phyloP scores from a whole-genome alignment of 2,329 filamentous ascomycete species.

The Pseudogymnoascus sp. region DNA sequence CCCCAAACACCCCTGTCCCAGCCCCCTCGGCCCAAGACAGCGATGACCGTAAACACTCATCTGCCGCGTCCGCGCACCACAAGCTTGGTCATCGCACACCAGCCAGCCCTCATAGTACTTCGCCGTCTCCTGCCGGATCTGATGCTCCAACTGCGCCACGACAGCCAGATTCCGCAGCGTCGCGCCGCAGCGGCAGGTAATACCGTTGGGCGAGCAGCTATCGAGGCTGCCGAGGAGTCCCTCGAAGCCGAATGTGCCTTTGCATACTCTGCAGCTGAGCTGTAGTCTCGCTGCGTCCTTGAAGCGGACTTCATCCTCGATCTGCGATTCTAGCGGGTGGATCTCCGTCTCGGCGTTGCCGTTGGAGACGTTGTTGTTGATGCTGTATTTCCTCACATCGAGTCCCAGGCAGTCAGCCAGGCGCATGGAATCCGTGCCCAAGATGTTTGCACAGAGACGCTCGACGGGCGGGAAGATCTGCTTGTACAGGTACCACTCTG shows the following conservation, averaged over 20 bases:
- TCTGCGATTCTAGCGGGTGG: conserved; percentile 86
- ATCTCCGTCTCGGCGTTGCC: conserved; percentile 60
- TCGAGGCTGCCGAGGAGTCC: conserved; percentile 56
- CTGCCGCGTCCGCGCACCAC: conserved; percentile 78
- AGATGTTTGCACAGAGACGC: conserved; percentile 91
- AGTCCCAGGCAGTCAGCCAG: conserved; percentile 90
- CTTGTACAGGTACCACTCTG: conserved; percentile 98
- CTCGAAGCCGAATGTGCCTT: conserved; percentile 62
- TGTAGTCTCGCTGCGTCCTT: conserved; percentile 67
- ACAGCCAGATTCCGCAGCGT: conserved; percentile 63
- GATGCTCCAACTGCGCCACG: conserved; percentile 77
- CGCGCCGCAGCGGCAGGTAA: conserved; percentile 65
- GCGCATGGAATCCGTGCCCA: conserved; percentile 80
- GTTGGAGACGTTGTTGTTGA: conserved; percentile 48
- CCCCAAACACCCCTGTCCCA: conserved; percentile 76
- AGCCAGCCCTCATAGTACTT: conserved; percentile 92
- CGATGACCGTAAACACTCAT: conserved; percentile 88
- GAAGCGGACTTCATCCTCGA: conserved; percentile 86
- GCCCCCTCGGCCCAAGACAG: conserved; percentile 79
- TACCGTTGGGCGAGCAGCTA: conserved; percentile 62
- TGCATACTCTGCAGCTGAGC: conserved; percentile 77
- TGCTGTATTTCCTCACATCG: conserved; percentile 79
- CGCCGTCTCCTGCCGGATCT: conserved; percentile 68
- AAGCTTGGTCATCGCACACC: conserved; percentile 80
- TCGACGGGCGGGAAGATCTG: conserved; percentile 98